Conservation (phyloP, 2,329 filamentous ascomycete genomes). For the Hypoxylon sp. region DNA sequence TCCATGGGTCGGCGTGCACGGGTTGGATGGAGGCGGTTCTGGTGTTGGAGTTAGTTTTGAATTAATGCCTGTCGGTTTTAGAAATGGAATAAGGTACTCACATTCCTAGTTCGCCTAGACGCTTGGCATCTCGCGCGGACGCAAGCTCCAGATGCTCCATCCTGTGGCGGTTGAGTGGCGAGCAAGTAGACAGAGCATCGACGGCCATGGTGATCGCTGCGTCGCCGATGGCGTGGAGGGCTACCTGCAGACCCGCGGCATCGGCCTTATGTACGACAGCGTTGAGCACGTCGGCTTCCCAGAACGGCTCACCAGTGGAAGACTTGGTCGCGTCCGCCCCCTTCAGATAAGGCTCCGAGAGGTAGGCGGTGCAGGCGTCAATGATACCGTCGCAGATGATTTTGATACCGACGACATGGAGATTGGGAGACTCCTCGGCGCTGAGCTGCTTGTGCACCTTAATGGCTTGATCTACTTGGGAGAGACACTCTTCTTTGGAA, state of each 20-base stretch:
- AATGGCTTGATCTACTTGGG: slow-evolving; percentile 64
- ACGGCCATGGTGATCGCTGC: slow-evolving; percentile 68
- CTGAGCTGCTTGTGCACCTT: slow-evolving; percentile 53
- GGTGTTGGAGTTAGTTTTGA: slow-evolving; percentile 8
- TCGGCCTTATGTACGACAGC: slow-evolving; percentile 64
- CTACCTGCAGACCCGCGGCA: slow-evolving; percentile 66
- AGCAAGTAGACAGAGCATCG: slow-evolving; percentile 60
- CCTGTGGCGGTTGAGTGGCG: slow-evolving; percentile 63
- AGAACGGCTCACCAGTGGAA: slow-evolving; percentile 62
- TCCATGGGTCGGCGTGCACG: slow-evolving; percentile 68
- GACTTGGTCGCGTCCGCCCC: slow-evolving; percentile 50
- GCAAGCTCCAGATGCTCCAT: slow-evolving; percentile 74
- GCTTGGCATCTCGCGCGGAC: slow-evolving; percentile 62
- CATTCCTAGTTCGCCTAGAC: slow-evolving; percentile 68
- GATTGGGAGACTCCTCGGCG: slow-evolving; percentile 51
- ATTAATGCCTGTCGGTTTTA: too few species aligned
- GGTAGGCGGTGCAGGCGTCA: slow-evolving; percentile 71
- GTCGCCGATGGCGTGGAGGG: slow-evolving; percentile 74
- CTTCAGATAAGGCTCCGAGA: slow-evolving; percentile 66
- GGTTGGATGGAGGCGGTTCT: slow-evolving; percentile 66
- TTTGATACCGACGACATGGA: slow-evolving; percentile 70
- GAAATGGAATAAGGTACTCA: slow-evolving; percentile 12
- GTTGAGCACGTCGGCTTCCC: slow-evolving; percentile 62
- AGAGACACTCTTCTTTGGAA: slow-evolving; percentile 57
- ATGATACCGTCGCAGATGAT: slow-evolving; percentile 72